Base-by-base conservation (phyloP, 169 alveolate genomes). In the Miamiensis avidus region DNA sequence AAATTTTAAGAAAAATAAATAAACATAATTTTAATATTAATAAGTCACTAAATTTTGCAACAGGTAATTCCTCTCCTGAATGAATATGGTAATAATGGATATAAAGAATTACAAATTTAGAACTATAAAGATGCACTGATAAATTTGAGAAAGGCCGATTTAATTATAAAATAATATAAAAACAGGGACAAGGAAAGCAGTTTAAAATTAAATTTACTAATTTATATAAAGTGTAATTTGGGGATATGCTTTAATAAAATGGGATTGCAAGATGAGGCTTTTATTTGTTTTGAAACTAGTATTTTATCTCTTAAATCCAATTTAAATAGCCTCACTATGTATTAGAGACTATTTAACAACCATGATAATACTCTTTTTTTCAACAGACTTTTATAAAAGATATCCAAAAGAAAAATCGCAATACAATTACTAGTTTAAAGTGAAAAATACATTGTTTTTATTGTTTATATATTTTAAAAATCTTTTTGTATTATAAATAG, bases 191-290 rank as follows among this genome's bases (percentile, higher is more conserved):
- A 33, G 4, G 82, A 33, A 31, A 31, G 72, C 0, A 33, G 33
- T 26, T 33, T 77, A 27, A 69, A 77, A 29, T 28, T 77, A 31
- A 33, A 31, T 28, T 28, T 77, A 32, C 33, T 77, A n/a, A 32
- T 33, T 31, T 77, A 32, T 77, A 69, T 77, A 25, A 77, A 77
- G 25, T 6, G 34, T 26, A 77, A 77, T 77, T 77, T 77, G 32
- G 82, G 82, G 25, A 77, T 77, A 27, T 77, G 82, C 72, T 77
- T 77, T 77, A 32, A 77, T 33, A 77, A 77, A 25, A 77, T 77
- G 20, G 82, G 82, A 77, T 33, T 77, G 28, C 6, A 32, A 26
- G 82, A 77, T 29, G 82, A 77, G 33, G 82, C 82, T 25, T 77
- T 77, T 77, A 77, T 72, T 25, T 77, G 82, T 33, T 77, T 77